These are phyloP conservation scores for Suillus clintonianus DNA, from an alignment of 768 basidiomycete genomes.

Conservation along the genomic window DNA sequence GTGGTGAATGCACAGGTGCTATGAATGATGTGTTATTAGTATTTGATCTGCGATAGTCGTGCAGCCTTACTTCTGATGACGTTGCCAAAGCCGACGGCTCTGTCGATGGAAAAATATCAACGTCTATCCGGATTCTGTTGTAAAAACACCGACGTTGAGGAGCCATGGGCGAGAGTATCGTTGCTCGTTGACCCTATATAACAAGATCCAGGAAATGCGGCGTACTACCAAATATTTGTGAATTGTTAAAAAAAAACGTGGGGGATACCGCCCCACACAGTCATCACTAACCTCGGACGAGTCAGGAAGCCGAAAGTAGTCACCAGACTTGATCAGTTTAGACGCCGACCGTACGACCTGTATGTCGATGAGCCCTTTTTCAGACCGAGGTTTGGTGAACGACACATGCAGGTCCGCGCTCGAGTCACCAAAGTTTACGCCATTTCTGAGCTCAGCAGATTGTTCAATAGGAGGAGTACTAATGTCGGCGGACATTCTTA, in stretches of 20 bases:
- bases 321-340: no score
- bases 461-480: not conserved
- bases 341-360: constrained; percentile 40
- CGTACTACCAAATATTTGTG: constrained; percentile 31
- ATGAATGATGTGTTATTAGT: not conserved
- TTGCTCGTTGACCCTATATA: constrained; percentile 38
- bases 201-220: constrained; percentile 37
- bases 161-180: constrained; percentile 14
- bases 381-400: constrained; percentile 27
- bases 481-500: constrained; percentile 7
- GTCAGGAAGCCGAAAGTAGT: no score
- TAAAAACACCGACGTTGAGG: constrained; percentile 11
- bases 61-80: constrained; percentile 37
- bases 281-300: no score
- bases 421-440: constrained; percentile 33
- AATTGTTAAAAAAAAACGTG: not conserved
- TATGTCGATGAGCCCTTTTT: constrained; percentile 33
- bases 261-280: no score
- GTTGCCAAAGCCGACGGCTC: constrained; percentile 38
- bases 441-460: constrained; percentile 26
- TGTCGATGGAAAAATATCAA: constrained; percentile 15
- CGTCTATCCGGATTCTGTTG: no score
- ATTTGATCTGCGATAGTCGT: not conserved
- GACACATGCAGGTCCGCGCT: constrained; percentile 36
- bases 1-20: constrained; percentile 37